Base-by-base conservation (phyloP, 495 filamentous ascomycete species). In the Xylaria bambusicola region DNA sequence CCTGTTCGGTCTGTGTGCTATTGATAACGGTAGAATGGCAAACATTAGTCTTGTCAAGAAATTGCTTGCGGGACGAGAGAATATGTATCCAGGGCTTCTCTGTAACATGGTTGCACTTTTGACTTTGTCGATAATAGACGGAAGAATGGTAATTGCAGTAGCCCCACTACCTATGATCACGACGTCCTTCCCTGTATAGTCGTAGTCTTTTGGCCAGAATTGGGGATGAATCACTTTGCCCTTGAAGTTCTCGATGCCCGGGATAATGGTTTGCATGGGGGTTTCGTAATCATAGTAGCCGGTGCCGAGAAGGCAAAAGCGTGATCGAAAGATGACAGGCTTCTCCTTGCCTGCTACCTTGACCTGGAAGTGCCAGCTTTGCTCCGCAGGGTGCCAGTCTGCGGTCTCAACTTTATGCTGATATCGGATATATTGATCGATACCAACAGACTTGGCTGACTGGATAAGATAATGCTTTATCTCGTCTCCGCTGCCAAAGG, bases 281-380 rank as follows among this genome's bases (percentile, higher is more conserved):
- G 80, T 68, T 23, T 84, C 67, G 72, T 91, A 90, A 66, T 86
- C 80, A 65, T 86, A 88, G 70, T 90, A 91, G 15, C 88, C 88
- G 0, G 83, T 86, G 62, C 83, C 81, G 47, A 83, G 71, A 52
- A 91, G 73, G 26, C 88, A 47, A 68, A 87, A 89, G 18, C 78
- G 77, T 5, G 83, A 73, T 45, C 70, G 79, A 56, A 81, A 67
- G 9, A 66, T 68, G 40, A 52, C 27, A 0, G 48, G 49, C 40
- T 73, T 82, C 42, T 57, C 27, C 12, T 56, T 10, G 38, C 76
- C 67, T 31, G 70, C 64, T 6, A 79, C 80, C 27, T 82, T 75
- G 13, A 88, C 79, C 0, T 68, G 58, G 6, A 92, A 69, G 23
- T 76, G 80, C 90, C 90, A 94, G 45, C 52, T 66, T 59, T 88